These are phyloP conservation scores for Cardamine resedifolia DNA, from an alignment of 345 rosid species.

Conservation along the genomic window DNA sequence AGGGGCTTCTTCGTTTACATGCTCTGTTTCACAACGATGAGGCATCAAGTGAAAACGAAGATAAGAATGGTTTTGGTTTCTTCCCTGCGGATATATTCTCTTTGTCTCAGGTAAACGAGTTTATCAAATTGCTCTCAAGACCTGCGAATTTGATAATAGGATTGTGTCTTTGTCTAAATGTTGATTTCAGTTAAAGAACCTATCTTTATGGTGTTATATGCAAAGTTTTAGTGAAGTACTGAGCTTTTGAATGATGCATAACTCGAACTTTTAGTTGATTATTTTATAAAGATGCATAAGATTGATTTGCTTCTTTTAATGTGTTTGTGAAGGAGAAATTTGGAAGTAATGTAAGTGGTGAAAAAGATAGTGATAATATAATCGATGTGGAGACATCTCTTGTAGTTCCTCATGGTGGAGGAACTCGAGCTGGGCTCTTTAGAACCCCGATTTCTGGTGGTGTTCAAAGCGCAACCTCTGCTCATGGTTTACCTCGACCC, in stretches of 20 bases:
- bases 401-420: conserved; percentile 56
- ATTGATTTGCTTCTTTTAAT: conserved; percentile 12
- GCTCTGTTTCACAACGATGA: conserved; percentile 47
- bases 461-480: conserved; percentile 97
- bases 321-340: conserved; percentile 57
- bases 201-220: too few relatives aligned
- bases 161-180: background rate
- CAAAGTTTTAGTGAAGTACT: background rate
- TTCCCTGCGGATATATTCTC: conserved; percentile 49
- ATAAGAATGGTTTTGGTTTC: conserved; percentile 44
- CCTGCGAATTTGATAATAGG: background rate
- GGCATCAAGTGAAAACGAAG: conserved; percentile 47
- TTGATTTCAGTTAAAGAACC: background rate
- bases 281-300: too few relatives aligned
- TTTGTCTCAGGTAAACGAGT: conserved; percentile 50
- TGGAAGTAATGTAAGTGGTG: conserved; percentile 33
- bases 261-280: too few relatives aligned
- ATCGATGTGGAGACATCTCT: conserved; percentile 52
- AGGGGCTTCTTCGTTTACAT: conserved; percentile 44
- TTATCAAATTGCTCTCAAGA: background rate
- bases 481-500: conserved; percentile 90
- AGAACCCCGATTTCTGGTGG: conserved; percentile 99
- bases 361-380: conserved; percentile 38
- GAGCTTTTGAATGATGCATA: background rate
- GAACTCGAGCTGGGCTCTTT: conserved; percentile 86